A percentile compares a stretch with the other conserved stretches of the same genome.
phyloP scores from a whole-genome alignment of 495 filamentous ascomycete genomes.

The Talaromyces adpressus region DNA sequence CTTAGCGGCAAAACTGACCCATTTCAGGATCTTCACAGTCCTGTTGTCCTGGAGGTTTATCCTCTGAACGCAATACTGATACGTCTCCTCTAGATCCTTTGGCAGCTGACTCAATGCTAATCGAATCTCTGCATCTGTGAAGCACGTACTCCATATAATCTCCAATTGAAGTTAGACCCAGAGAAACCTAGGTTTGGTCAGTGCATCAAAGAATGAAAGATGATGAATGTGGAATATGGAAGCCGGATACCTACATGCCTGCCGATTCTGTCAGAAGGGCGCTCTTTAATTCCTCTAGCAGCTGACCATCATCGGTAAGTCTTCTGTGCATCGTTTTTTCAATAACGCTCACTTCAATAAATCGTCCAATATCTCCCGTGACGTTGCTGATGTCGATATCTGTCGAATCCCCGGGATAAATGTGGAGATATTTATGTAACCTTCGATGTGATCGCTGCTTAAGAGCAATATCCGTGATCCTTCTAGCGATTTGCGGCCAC shows the following conservation, averaged over 20 bases:
- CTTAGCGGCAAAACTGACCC: conserved; percentile 21
- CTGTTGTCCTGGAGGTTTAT: conserved; percentile 11
- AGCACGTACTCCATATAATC: conserved; percentile 21
- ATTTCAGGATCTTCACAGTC: conserved; percentile 16
- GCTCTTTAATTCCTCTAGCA: conserved; percentile 12
- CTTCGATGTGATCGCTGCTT: conserved; percentile 17
- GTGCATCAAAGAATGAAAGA: background rate
- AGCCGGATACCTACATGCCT: conserved; percentile 11
- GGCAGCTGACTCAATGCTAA: conserved; percentile 15
- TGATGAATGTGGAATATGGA: background rate
- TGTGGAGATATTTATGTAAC: conserved; percentile 14
- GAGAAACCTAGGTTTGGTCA: conserved; percentile 16
- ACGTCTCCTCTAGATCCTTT: conserved; percentile 20
- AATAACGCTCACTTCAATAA: conserved; percentile 16
- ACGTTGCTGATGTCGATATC: conserved; percentile 18
- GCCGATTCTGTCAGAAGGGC: conserved; percentile 10
- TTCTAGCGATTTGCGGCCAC: background rate
- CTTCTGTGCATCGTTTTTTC: conserved; percentile 15
- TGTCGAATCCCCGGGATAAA: conserved; percentile 14
- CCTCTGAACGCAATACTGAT: conserved; percentile 15
- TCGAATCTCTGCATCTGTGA: conserved; percentile 18
- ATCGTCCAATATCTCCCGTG: conserved; percentile 16
- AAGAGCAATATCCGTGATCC: conserved; percentile 13
- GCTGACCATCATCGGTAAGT: conserved; percentile 13
- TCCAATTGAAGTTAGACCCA: conserved; percentile 26